phyloP scores from a whole-genome alignment of 257 asterid genomes.

The Eucommia ulmoides region DNA sequence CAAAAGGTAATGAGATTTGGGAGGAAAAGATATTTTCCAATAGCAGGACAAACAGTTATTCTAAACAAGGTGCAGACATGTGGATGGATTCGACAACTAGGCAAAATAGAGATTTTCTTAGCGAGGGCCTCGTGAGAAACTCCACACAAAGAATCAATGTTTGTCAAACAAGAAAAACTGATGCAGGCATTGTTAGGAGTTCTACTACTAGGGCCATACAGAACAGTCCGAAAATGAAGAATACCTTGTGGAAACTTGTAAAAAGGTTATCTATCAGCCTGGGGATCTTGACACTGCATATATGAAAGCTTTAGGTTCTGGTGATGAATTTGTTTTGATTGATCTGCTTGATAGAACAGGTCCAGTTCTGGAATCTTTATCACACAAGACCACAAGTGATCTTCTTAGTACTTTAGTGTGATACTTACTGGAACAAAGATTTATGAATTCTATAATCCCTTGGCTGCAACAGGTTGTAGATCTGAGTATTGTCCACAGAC shows the following conservation, averaged over 20 bases:
- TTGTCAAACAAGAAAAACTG: not conserved
- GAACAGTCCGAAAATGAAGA: too few relatives aligned
- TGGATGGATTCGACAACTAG: not conserved
- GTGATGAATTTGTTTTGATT: constrained; percentile 60
- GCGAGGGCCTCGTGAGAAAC: not conserved
- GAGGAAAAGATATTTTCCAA: not conserved
- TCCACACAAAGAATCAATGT: not conserved
- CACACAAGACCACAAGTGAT: constrained; percentile 50
- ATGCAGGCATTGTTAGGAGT: not conserved
- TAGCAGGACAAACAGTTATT: not conserved
- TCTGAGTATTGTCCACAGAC: constrained; percentile 48
- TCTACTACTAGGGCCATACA: not conserved
- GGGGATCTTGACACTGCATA: not conserved
- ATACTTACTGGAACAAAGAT: constrained; percentile 61
- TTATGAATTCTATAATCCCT: constrained; percentile 58
- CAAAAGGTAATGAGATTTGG: not conserved
- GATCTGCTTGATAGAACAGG: constrained; percentile 90
- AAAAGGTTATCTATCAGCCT: not conserved
- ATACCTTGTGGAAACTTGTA: not conserved
- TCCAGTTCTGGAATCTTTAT: constrained; percentile 61
- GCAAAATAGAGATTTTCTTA: not conserved
- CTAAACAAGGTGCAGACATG: not conserved
- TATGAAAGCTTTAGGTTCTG: constrained; percentile 1
- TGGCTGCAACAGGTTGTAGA: constrained; percentile 95
- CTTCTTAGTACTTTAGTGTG: constrained; percentile 50